Evolutionary conservation across 441 rosid genomes (phyloP), one percentile per base, ranked within the genome.

Genomic region (Raphanus hybrid): DNA sequence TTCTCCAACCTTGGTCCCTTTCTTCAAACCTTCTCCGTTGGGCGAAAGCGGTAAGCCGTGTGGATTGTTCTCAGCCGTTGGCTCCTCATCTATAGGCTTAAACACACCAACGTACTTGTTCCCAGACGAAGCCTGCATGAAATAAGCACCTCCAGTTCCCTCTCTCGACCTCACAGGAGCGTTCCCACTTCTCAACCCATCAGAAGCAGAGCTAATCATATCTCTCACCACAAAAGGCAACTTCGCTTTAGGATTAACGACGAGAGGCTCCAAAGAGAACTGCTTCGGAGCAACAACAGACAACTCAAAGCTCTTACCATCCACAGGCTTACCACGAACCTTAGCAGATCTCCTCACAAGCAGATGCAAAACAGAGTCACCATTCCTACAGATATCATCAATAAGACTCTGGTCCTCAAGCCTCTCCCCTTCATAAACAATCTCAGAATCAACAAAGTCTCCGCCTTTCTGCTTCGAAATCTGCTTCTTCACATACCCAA

Each of bases 41-140:
- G 68, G 45, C 3, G 97, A 92, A 39, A 85, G 39, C 1, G 97
- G 94, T 62, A 92, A 77, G 1, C 91, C 87, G 2, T 75, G 89
- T 59, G 97, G 93, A 62, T 89, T 91, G 84, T 92, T 92, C 52
- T 81, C 84, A 57, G 94, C 97, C 82, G 88, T 81, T 12, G 97
- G 97, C 61, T 92, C 97, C 77, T 92, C 97, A 15, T 92, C 97
- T 11, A 84, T 82, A 9, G 97, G 97, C 87, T 92, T 92, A 76
- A 92, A 92, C 59, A 92, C 94, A 80, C 92, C 89, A 72, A 89
- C 86, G 78, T 83, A 82, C 69, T 84, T 29, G 34, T 29, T 29
- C 34, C 34, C 34, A 4, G 34, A 29, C 0, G 34, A 29, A 29
- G 34, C 34, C 34, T 29, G 34, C 34, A 29, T 29, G 34, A 29